Evolutionary conservation across 1,284 basidiomycete genomes (phyloP), one percentile per base, ranked within the genome.

Genomic region (Pseudozyma flocculosa): DNA sequence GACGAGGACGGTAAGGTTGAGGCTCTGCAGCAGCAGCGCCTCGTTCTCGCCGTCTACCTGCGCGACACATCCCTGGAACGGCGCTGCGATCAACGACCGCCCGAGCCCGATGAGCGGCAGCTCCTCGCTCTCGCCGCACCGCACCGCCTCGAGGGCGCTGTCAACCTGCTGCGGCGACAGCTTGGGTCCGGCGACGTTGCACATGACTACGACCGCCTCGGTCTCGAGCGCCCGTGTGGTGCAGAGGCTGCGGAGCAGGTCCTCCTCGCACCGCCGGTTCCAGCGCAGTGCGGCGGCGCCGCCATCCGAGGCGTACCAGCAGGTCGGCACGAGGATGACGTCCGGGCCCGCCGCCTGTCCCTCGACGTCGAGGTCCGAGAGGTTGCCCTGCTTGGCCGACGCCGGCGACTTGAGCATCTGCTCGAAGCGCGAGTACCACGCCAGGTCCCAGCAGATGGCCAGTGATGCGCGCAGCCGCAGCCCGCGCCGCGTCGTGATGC

Each of bases 381-480:
- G 14, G 23, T 4, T 13, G 32, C 11, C 10, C 8, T 40, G 18
- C 2, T 14, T n/a, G 4, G 19, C 24, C 9, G 26, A 22, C 26
- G 40, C 46, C 2, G 54, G 49, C 7, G 64, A 62, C 1, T 45
- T 26, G 21, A 72, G 43, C 53, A 71, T 61, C 22, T 67, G 62
- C 13, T 72, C 52, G 50, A 74, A 76, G 0, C 70, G 45, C 15
- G 61, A 60, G 19, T 67, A 73, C 54, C 73, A 74, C 11, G 70
- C 72, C 14, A 76, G 53, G 37, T 76, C 75, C 75, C 75, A 76
- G 45, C 75, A 76, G 51, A 76, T 70, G 22, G 64, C 54, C 64
- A 76, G 69, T 7, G 61, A 61, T 0, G 68, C 72, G 3, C 63
- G 55, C 10, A 77, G 36, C 2, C 36, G 41, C 2, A 61, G 61